phyloP scores from a whole-genome alignment of 2,329 filamentous ascomycete genomes.

The Exophiala dermatitidis region DNA sequence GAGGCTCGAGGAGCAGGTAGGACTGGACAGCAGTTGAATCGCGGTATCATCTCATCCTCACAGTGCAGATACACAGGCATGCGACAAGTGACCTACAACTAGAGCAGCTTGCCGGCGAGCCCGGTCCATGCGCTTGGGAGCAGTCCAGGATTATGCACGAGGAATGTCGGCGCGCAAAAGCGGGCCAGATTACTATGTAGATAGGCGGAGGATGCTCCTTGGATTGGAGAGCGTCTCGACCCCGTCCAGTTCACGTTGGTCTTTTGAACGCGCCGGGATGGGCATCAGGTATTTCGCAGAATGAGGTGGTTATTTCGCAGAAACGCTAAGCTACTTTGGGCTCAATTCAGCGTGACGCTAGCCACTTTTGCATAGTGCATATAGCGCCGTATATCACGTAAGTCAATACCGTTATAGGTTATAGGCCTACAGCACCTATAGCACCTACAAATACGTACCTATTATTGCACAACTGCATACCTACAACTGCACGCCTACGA shows the following conservation, averaged over 20 bases:
- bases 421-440: too few relatives aligned
- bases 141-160: neutral
- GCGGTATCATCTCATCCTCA: neutral
- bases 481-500: too few relatives aligned
- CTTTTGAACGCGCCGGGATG: too few relatives aligned
- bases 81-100: neutral
- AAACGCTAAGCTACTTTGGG: too few relatives aligned
- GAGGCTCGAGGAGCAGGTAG: neutral
- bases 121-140: slow-evolving; percentile 6
- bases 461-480: too few relatives aligned
- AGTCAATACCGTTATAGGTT: too few relatives aligned
- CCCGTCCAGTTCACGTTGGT: neutral
- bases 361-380: too few relatives aligned
- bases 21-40: neutral
- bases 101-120: slow-evolving; percentile 6
- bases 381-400: too few relatives aligned
- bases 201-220: neutral
- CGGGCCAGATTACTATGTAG: neutral
- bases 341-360: too few relatives aligned
- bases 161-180: neutral
- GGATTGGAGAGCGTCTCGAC: neutral
- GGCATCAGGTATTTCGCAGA: too few relatives aligned
- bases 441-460: too few relatives aligned
- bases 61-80: neutral
- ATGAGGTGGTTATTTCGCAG: too few relatives aligned